Evolutionary conservation across 305 asterid species (phyloP).

Genomic region (Fraxinus angustifolia): DNA sequence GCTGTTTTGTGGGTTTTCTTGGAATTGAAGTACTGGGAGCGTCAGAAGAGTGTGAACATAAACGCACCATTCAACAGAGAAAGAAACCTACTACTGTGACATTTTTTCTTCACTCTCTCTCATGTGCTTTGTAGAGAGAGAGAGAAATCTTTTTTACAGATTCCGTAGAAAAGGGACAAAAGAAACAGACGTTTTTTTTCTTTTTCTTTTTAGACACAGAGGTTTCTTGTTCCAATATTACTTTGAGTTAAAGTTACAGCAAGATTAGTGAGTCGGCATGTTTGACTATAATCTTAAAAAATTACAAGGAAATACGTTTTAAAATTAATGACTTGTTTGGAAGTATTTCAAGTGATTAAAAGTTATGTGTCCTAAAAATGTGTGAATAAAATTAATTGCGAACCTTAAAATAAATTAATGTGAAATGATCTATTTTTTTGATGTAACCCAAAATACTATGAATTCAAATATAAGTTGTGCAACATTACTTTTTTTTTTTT

Average conservation of each 20-base stretch:
- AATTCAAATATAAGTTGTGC: too few species aligned
- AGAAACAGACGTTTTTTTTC: background rate
- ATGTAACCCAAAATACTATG: too few species aligned
- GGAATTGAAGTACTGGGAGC: constrained; percentile 10
- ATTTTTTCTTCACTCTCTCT: constrained; percentile 19
- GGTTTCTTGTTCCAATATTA: constrained; percentile 17
- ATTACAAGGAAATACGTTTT: background rate
- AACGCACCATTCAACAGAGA: constrained; percentile 1
- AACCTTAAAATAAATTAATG: background rate
- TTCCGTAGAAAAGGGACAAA: constrained; percentile 19
- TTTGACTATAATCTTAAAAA: background rate
- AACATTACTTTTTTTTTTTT: background rate
- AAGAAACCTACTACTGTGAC: background rate
- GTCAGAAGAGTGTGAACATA: constrained; percentile 16
- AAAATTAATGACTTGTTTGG: background rate
- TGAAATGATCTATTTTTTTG: too few species aligned
- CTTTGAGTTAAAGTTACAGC: constrained; percentile 20
- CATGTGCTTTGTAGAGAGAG: constrained; percentile 20
- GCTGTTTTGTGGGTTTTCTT: background rate
- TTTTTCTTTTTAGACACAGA: background rate
- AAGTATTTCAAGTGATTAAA: too few species aligned
- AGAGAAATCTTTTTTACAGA: constrained; percentile 18
- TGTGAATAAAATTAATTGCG: too few species aligned
- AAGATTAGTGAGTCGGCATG: background rate
- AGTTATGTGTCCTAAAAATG: too few species aligned